These are phyloP conservation scores for Ilyonectria robusta DNA, from an alignment of 2,329 filamentous ascomycete genomes.

Conservation along the genomic window DNA sequence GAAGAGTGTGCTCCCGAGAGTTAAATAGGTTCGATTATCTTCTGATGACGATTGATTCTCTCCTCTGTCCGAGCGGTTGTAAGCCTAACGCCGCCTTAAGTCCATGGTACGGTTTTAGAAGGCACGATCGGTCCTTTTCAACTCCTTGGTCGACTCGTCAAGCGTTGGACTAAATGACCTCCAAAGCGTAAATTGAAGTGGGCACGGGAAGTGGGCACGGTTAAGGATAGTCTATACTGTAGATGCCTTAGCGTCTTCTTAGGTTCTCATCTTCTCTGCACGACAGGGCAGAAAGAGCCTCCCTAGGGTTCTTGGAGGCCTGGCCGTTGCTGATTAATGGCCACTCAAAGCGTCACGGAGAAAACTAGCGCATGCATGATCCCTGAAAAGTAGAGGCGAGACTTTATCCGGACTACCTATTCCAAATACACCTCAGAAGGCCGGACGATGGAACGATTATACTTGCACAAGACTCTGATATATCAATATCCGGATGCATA, in stretches of 20 bases:
- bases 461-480: too few species aligned
- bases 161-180: background rate
- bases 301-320: background rate
- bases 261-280: background rate
- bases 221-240: background rate
- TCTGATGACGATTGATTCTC: background rate
- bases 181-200: constrained; percentile 1
- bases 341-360: too few species aligned
- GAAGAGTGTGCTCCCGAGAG: background rate
- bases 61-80: constrained; percentile 2
- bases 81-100: constrained; percentile 4
- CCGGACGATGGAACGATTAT: too few species aligned
- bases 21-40: constrained; percentile 1
- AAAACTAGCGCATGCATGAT: too few species aligned
- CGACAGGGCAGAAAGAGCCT: constrained; percentile 3
- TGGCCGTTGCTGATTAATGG: background rate
- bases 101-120: background rate
- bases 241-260: background rate
- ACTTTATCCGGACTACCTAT: too few species aligned
- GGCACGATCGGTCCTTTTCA: background rate
- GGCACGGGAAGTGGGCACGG: background rate
- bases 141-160: background rate
- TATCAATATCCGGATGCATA: too few species aligned
- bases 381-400: too few species aligned
- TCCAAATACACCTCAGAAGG: too few species aligned